These are phyloP conservation scores for Elymus sibiricus DNA, from an alignment of 176 grass and related monocot genomes.

Conservation along the genomic window DNA sequence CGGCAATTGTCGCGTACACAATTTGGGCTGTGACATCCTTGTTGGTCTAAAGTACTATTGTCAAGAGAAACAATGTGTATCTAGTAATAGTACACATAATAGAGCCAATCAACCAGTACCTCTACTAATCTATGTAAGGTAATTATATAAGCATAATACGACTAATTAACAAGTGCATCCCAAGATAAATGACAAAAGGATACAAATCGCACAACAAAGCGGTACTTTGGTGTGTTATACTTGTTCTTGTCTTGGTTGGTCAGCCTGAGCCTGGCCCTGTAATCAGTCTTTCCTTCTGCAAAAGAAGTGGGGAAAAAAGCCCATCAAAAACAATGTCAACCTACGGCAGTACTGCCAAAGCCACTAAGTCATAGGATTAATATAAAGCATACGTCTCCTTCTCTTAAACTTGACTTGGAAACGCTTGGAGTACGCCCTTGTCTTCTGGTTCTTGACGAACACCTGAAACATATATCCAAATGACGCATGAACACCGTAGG, in stretches of 20 bases:
- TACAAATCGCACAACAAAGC: constrained; percentile 68
- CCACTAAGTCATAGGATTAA: background rate
- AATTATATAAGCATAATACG: background rate
- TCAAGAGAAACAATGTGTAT: constrained; percentile 20
- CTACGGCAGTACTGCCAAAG: background rate
- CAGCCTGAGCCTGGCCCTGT: constrained; percentile 57
- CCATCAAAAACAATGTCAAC: background rate
- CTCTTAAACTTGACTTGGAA: constrained; percentile 80
- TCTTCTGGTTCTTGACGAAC: constrained; percentile 60
- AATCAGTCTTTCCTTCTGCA: constrained; percentile 65
- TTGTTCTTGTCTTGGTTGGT: constrained; percentile 78
- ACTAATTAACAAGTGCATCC: background rate
- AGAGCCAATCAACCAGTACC: background rate
- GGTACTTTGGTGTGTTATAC: constrained; percentile 63
- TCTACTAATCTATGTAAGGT: background rate
- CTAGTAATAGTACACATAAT: background rate
- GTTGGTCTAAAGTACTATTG: constrained; percentile 34
- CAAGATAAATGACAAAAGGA: background rate
- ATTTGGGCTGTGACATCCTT: constrained; percentile 55
- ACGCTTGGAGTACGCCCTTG: constrained; percentile 62
- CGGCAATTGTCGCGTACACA: constrained; percentile 48
- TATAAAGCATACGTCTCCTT: constrained; percentile 35
- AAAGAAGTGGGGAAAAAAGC: background rate
- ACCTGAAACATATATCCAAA: constrained; percentile 2
- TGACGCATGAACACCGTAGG: background rate